These are phyloP conservation scores for Trametes sp. DNA, from an alignment of 1,284 basidiomycete species.

Conservation along the genomic window DNA sequence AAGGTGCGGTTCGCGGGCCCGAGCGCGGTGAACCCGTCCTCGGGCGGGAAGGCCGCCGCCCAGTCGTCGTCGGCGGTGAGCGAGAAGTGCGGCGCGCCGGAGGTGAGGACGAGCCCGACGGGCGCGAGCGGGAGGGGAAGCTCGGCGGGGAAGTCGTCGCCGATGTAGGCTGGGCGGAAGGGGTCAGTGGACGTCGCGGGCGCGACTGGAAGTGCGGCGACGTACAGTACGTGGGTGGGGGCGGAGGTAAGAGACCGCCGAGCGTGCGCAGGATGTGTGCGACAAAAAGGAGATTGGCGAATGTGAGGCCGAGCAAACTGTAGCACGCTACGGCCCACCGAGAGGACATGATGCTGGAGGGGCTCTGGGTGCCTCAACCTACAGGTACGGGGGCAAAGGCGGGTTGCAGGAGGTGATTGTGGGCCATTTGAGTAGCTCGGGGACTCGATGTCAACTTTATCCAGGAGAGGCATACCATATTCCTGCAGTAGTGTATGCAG, in stretches of 20 bases:
- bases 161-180: conserved; percentile 23
- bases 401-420: too few species aligned
- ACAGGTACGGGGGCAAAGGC: too few species aligned
- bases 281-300: not conserved
- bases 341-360: too few species aligned
- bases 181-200: not conserved
- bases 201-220: not conserved
- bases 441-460: too few species aligned
- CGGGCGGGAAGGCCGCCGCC: conserved; percentile 45
- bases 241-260: not conserved
- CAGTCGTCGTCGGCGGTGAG: conserved; percentile 44
- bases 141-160: conserved; percentile 29
- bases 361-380: too few species aligned
- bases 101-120: conserved; percentile 18
- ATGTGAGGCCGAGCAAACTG: not conserved
- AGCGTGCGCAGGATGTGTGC: not conserved
- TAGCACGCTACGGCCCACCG: not conserved
- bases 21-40: conserved; percentile 46
- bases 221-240: not conserved
- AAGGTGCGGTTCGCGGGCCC: conserved; percentile 38
- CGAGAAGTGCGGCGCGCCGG: conserved; percentile 20
- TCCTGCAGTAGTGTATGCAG: too few species aligned
- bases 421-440: too few species aligned
- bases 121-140: conserved; percentile 22
- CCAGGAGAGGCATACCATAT: too few species aligned